These are phyloP conservation scores for Heritiera littoralis DNA, from an alignment of 345 rosid genomes.

Conservation along the genomic window DNA sequence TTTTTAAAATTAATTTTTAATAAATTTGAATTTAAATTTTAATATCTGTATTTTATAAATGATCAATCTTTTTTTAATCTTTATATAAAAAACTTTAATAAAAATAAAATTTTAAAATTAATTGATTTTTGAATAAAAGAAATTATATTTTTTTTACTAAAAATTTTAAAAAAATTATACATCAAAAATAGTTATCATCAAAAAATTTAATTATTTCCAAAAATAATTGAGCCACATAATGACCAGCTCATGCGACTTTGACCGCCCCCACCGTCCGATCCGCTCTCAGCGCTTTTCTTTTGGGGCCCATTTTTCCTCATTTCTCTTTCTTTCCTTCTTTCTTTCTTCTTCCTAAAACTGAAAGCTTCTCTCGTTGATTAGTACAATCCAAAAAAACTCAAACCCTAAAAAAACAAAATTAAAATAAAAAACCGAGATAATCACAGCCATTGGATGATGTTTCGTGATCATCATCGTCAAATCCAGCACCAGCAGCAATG, in stretches of 20 bases:
- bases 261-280: conserved; percentile 41
- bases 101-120: no score
- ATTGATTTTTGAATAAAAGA: no score
- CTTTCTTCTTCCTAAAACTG: background rate
- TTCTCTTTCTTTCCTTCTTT: conserved; percentile 6
- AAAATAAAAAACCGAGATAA: background rate
- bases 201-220: no score
- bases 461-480: conserved; percentile 34
- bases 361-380: background rate
- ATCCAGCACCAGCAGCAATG: conserved; percentile 33
- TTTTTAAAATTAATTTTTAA: no score
- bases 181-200: no score
- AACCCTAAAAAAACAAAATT: conserved; percentile 34
- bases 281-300: conserved; percentile 34
- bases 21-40: no score
- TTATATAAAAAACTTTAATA: no score
- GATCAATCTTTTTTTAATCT: no score
- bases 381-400: background rate
- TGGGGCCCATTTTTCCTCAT: conserved; percentile 4
- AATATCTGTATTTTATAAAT: no score
- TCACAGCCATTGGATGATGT: conserved; percentile 41
- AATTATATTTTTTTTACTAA: no score
- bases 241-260: conserved; percentile 40
- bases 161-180: no score
- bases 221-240: no score